Evolutionary conservation across 2,329 filamentous ascomycete species (phyloP).

Genomic region (Nigrospora oryzae): DNA sequence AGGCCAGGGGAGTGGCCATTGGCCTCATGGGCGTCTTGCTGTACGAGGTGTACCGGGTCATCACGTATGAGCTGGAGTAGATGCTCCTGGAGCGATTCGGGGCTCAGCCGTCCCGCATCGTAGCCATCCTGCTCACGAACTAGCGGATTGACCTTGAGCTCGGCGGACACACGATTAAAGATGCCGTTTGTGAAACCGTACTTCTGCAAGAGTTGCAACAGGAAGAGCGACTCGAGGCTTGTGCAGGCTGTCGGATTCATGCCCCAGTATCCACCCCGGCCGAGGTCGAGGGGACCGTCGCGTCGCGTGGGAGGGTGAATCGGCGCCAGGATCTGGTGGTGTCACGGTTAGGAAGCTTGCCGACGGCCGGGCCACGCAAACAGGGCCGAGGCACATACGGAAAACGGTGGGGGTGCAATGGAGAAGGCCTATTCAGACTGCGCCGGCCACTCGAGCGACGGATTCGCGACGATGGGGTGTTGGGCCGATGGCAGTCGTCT

Average conservation of each 20-base stretch:
- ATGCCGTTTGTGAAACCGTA: slow-evolving; percentile 57
- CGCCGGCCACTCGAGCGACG: slow-evolving; percentile 15
- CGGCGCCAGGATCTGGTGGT: slow-evolving; percentile 40
- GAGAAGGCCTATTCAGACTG: slow-evolving; percentile 12
- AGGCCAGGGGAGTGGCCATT: slow-evolving; percentile 30
- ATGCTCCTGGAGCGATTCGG: slow-evolving; percentile 70
- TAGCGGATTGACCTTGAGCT: slow-evolving; percentile 65
- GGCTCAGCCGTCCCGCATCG: slow-evolving; percentile 64
- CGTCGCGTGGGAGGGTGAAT: slow-evolving; percentile 43
- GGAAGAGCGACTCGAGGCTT: slow-evolving; percentile 74
- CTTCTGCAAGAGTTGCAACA: slow-evolving; percentile 70
- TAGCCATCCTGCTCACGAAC: slow-evolving; percentile 63
- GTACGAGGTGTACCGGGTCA: slow-evolving; percentile 39
- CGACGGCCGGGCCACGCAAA: slow-evolving; percentile 4
- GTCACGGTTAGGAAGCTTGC: slow-evolving; percentile 12
- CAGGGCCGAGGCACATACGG: slow-evolving; percentile 16
- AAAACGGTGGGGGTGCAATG: slow-evolving; percentile 4
- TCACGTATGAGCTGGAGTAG: slow-evolving; percentile 72
- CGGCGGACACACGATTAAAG: slow-evolving; percentile 65
- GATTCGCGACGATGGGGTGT: slow-evolving; percentile 2
- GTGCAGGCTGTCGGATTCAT: slow-evolving; percentile 61
- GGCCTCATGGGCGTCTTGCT: slow-evolving; percentile 36
- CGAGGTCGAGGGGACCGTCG: slow-evolving; percentile 45
- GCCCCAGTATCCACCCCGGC: slow-evolving; percentile 46
- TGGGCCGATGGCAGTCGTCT: not conserved